A percentile compares a stretch with the other conserved stretches of the same genome.
Conservation (phyloP, 352 stramenopile genomes). For the Phytophthora cryptogea region DNA sequence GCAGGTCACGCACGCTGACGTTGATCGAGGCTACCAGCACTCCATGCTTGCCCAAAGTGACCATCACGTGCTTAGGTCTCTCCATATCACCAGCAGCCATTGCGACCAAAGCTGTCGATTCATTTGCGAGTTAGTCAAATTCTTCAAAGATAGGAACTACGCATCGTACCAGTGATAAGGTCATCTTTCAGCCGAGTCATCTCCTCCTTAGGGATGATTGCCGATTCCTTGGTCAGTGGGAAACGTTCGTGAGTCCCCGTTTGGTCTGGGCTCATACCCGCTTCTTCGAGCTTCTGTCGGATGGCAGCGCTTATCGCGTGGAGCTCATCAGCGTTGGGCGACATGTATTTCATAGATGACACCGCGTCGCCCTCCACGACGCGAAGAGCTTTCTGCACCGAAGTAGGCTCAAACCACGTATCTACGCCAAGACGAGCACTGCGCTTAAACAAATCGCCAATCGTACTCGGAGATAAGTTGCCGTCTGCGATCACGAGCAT, state of each 20-base stretch:
- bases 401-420: conserved; percentile 88
- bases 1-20: conserved; percentile 37
- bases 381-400: conserved; percentile 78
- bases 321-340: conserved; percentile 79
- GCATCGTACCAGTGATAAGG: conserved; percentile 54
- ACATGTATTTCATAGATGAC: conserved; percentile 66
- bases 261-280: conserved; percentile 23
- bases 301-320: conserved; percentile 72
- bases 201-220: conserved; percentile 41
- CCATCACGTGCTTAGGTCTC: conserved; percentile 68
- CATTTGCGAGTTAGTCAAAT: conserved; percentile 4
- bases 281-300: conserved; percentile 25
- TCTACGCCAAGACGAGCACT: conserved; percentile 42
- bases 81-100: conserved; percentile 60
- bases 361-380: conserved; percentile 58
- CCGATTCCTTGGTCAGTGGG: conserved; percentile 49
- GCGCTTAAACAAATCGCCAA: conserved; percentile 57
- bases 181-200: conserved; percentile 74
- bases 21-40: conserved; percentile 75
- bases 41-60: conserved; percentile 80
- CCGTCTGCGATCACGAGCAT: conserved; percentile 76
- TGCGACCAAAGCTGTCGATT: conserved; percentile 49
- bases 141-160: not conserved
- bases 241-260: conserved; percentile 47
- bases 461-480: conserved; percentile 59